These are phyloP conservation scores for Cladophialophora yegresii DNA, from an alignment of 2,329 filamentous ascomycete genomes.

Conservation along the genomic window DNA sequence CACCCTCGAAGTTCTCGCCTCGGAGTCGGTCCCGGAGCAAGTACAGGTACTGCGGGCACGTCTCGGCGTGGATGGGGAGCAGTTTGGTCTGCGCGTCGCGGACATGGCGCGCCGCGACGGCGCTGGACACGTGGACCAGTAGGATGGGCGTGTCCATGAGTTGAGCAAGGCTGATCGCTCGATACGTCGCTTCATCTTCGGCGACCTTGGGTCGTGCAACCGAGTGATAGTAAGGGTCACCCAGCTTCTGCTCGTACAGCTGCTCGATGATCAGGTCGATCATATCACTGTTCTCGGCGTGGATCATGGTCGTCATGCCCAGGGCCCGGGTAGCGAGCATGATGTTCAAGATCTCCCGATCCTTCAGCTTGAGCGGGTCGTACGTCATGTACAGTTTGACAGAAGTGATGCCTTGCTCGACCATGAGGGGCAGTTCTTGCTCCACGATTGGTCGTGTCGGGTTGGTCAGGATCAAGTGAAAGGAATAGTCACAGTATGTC, in stretches of 20 bases:
- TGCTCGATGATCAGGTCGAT: slow-evolving; percentile 39
- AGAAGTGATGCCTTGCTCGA: slow-evolving; percentile 46
- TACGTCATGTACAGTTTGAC: slow-evolving; percentile 54
- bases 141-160: slow-evolving; percentile 55
- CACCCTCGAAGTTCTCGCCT: slow-evolving; percentile 45
- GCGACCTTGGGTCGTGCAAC: slow-evolving; percentile 45
- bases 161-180: slow-evolving; percentile 53
- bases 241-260: slow-evolving; percentile 19
- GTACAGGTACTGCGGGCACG: slow-evolving; percentile 61
- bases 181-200: slow-evolving; percentile 51
- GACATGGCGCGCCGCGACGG: slow-evolving; percentile 50
- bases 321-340: slow-evolving; percentile 44
- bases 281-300: slow-evolving; percentile 52
- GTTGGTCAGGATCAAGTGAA: slow-evolving; percentile 48
- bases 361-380: slow-evolving; percentile 45
- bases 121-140: slow-evolving; percentile 49
- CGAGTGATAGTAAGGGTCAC: slow-evolving; percentile 46
- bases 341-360: slow-evolving; percentile 48
- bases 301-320: slow-evolving; percentile 52
- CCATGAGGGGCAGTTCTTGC: slow-evolving; percentile 47
- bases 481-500: slow-evolving; percentile 58
- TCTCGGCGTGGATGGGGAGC: slow-evolving; percentile 58
- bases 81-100: slow-evolving; percentile 53
- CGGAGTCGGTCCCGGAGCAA: slow-evolving; percentile 51
- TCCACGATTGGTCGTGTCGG: slow-evolving; percentile 40